Base-by-base conservation (phyloP, 345 rosid species). In the Salix viminalis region DNA sequence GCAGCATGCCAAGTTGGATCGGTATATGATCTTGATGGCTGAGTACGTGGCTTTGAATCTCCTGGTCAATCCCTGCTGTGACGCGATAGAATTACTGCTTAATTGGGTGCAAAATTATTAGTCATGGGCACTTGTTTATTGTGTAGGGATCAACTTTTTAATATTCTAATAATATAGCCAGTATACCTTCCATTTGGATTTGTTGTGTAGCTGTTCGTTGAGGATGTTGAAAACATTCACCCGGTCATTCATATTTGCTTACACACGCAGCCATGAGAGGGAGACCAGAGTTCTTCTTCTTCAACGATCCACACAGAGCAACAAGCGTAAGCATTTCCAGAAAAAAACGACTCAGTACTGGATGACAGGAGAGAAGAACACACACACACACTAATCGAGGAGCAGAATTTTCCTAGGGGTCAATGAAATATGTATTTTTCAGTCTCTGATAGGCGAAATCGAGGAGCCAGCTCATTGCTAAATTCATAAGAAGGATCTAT, bases 171-270 rank as follows among this genome's bases (percentile, higher is more conserved):
- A 54, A 58, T 60, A 69, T 68, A 39, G 58, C 71, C 71, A 24
- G 32, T n/a, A 32, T 16, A 75, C 67, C 72, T 75, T 69, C 69
- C 71, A 69, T n/a, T 19, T 71, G 68, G 58, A 39, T 81, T 86
- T 84, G 88, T 87, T 84, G 75, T 60, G 15, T 78, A 78, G 75
- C 90, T 85, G 83, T 82, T 87, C 76, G 88, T 78, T 79, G 81
- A 80, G 88, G 83, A 83, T 83, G 73, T 69, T 75, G 82, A 84
- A 84, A 82, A 30, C 67, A 36, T 26, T 41, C 10, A 11, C 44
- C 2, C 44, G 14, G 44, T 10, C 44, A 10, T 10, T 72, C 67
- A 50, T 67, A 58, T 67, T 67, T 62, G 69, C 75, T 71, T 5
- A 32, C 32, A 32, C 52, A 61, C 75, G 21, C 67, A 61, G 44